A percentile compares a stretch with the other conserved stretches of the same genome.
Conservation (phyloP, 2,329 filamentous ascomycete genomes). For the Penicillium hordei region DNA sequence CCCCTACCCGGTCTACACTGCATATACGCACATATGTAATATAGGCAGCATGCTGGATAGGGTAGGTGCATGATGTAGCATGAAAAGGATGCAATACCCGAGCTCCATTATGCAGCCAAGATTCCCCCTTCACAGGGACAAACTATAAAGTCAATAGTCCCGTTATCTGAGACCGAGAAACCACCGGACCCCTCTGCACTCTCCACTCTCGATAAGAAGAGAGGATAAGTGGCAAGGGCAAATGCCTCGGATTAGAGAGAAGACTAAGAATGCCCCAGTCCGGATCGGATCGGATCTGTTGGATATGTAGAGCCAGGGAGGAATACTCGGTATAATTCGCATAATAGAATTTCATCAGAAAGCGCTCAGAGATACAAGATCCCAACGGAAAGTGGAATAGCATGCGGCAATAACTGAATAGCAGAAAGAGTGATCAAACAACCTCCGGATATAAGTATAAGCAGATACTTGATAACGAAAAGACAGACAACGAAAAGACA, state of each 20-base stretch:
- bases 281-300: background rate
- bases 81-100: slow-evolving; percentile 2
- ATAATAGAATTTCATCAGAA: slow-evolving; percentile 7
- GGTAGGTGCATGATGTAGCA: slow-evolving; percentile 1
- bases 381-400: slow-evolving; percentile 4
- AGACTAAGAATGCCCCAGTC: background rate
- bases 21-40: background rate
- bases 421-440: slow-evolving; percentile 40
- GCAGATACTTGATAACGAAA: slow-evolving; percentile 18
- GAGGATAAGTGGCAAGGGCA: background rate
- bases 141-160: background rate
- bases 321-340: background rate
- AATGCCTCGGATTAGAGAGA: background rate
- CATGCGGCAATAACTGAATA: slow-evolving; percentile 8
- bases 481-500: slow-evolving; percentile 16
- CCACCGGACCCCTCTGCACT: background rate
- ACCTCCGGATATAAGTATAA: slow-evolving; percentile 34
- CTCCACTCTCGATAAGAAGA: background rate
- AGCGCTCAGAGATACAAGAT: slow-evolving; percentile 11
- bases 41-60: background rate
- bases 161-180: background rate
- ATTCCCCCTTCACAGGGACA: slow-evolving; percentile 1
- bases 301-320: background rate
- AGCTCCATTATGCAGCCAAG: slow-evolving; percentile 9
- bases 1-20: background rate